These are phyloP conservation scores for Candida takata DNA, from an alignment of 805 yeast genomes.

Conservation along the genomic window DNA sequence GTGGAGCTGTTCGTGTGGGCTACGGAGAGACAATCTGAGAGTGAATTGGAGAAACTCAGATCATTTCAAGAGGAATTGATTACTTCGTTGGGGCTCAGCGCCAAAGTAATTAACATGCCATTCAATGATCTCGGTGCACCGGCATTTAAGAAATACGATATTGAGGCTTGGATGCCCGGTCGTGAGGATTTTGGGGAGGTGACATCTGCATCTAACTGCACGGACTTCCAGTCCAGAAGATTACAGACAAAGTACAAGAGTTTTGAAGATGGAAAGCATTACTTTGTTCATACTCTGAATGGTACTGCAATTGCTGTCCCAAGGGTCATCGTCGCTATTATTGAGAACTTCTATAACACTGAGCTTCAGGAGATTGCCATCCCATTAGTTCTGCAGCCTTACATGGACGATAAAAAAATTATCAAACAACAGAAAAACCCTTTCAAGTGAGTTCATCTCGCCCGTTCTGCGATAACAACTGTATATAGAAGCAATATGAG, in stretches of 20 bases:
- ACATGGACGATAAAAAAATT: conserved; percentile 53
- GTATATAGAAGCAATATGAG: no score
- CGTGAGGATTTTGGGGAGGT: conserved; percentile 90
- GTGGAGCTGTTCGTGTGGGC: conserved; percentile 87
- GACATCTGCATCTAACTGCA: conserved; percentile 85
- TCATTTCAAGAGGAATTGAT: conserved; percentile 61
- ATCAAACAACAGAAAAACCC: conserved; percentile 9
- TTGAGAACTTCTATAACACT: conserved; percentile 77
- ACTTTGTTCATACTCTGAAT: conserved; percentile 75
- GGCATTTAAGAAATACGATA: conserved; percentile 84
- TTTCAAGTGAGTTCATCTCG: conserved; percentile 1
- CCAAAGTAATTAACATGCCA: conserved; percentile 84
- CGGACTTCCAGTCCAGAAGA: conserved; percentile 85
- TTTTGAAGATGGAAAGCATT: conserved; percentile 25
- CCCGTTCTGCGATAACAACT: no score
- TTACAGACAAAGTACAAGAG: conserved; percentile 55
- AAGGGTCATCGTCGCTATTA: conserved; percentile 78
- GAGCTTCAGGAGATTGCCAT: conserved; percentile 44
- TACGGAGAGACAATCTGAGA: conserved; percentile 34
- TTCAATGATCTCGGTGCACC: conserved; percentile 89
- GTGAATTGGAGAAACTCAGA: conserved; percentile 53
- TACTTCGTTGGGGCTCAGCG: conserved; percentile 61
- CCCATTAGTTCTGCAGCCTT: conserved; percentile 63
- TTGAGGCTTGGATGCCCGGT: conserved; percentile 99
- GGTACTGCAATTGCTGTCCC: conserved; percentile 98